A percentile compares a stretch with the other conserved stretches of the same genome.
Conservation (phyloP, 2,329 filamentous ascomycete species). For the Penicillium sp. region DNA sequence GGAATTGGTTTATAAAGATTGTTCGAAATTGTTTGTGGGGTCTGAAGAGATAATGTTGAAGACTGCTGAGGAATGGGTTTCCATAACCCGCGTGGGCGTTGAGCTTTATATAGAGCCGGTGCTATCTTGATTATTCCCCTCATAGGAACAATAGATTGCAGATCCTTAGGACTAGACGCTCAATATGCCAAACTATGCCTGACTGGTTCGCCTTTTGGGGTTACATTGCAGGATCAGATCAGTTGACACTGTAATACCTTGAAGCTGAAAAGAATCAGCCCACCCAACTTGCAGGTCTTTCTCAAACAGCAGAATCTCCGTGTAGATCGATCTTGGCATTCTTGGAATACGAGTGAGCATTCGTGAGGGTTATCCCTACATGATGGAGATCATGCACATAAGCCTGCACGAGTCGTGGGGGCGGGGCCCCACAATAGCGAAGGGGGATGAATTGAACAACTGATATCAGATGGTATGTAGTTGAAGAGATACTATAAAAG, state of each 20-base stretch:
- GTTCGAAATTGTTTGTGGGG: background rate
- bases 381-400: background rate
- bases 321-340: background rate
- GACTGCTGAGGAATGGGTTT: background rate
- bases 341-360: background rate
- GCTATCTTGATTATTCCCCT: background rate
- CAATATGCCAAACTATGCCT: no score
- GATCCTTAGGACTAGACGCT: no score
- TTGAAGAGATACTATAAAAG: background rate
- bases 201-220: background rate
- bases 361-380: background rate
- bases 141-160: no score
- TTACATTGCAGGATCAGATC: background rate
- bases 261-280: background rate
- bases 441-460: background rate
- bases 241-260: background rate
- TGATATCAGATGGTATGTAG: background rate
- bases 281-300: background rate
- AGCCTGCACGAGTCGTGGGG: background rate
- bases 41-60: background rate
- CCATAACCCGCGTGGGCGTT: background rate
- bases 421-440: background rate
- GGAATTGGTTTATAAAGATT: background rate
- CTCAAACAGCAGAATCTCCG: background rate
- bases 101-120: background rate